phyloP scores from a whole-genome alignment of 2,329 filamentous ascomycete species.

The Penicillium polonicum region DNA sequence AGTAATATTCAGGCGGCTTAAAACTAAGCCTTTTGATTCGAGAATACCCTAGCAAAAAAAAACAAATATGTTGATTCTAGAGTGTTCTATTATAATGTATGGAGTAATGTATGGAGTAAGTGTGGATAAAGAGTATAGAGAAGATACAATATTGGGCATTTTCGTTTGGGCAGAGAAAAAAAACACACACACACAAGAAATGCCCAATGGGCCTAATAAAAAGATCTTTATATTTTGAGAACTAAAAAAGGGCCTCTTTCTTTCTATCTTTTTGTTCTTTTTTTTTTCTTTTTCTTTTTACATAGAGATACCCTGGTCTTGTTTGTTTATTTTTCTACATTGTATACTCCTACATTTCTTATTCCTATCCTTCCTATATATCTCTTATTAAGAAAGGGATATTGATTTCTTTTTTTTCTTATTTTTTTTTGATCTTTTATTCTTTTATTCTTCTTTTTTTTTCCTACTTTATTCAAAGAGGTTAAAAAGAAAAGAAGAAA shows the following conservation, averaged over 20 bases:
- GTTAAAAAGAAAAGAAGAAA: neutral
- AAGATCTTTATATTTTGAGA: neutral
- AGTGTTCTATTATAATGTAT: neutral
- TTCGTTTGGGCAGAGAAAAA: slow-evolving; percentile 9
- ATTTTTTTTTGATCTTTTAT: neutral
- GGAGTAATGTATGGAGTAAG: neutral
- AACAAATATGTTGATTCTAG: neutral
- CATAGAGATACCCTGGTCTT: neutral
- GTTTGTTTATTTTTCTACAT: neutral
- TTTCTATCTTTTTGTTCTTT: neutral
- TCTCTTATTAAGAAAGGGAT: neutral
- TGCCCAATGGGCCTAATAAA: slow-evolving; percentile 6
- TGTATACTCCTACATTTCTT: neutral
- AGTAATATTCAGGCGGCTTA: neutral
- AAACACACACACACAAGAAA: slow-evolving; percentile 2
- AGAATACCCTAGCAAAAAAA: slow-evolving; percentile 5
- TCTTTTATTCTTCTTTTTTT: neutral
- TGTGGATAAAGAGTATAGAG: too few relatives aligned
- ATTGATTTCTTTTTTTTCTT: neutral
- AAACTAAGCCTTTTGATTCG: neutral
- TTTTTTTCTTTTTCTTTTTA: neutral
- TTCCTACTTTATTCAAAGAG: neutral
- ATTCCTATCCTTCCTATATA: neutral
- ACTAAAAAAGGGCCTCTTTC: neutral
- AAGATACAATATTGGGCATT: slow-evolving; percentile 5